Evolutionary conservation across 148 eudicot genomes (phyloP).

Genomic region (Cornus kousa): DNA sequence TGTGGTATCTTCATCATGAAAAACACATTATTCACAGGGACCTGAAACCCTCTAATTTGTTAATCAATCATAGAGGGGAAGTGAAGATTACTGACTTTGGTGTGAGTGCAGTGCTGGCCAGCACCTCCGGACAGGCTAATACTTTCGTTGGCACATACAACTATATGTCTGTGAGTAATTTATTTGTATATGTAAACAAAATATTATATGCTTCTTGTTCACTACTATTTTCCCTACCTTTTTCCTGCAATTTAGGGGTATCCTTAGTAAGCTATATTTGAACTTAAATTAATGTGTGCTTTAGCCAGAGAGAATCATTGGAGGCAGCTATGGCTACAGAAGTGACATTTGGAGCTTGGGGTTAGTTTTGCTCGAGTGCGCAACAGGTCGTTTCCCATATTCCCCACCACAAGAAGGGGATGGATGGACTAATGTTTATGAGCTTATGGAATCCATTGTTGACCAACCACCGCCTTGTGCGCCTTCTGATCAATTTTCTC

Average conservation of each 20-base stretch:
- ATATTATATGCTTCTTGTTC: neutral
- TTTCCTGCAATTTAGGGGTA: neutral
- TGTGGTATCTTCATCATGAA: conserved; percentile 93
- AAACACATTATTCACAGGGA: conserved; percentile 95
- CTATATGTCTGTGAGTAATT: conserved; percentile 88
- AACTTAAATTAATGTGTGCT: neutral
- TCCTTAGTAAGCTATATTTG: neutral
- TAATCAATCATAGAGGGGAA: conserved; percentile 93
- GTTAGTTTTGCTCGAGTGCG: conserved; percentile 87
- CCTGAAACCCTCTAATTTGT: conserved; percentile 91
- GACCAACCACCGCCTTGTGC: conserved; percentile 81
- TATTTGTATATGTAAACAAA: neutral
- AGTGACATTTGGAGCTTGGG: conserved; percentile 99
- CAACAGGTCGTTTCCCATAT: conserved; percentile 80
- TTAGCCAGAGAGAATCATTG: conserved; percentile 94
- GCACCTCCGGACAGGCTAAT: conserved; percentile 90
- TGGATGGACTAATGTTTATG: conserved; percentile 64
- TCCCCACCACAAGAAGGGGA: conserved; percentile 59
- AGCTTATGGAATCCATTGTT: conserved; percentile 82
- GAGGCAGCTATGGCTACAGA: conserved; percentile 51
- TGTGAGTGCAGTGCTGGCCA: conserved; percentile 87
- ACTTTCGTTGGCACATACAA: conserved; percentile 88
- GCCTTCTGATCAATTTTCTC: conserved; percentile 72
- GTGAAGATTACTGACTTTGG: conserved; percentile 99
- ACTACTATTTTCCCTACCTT: neutral